phyloP scores from a whole-genome alignment of 2,329 filamentous ascomycete species.

The Alternaria tenuissima region DNA sequence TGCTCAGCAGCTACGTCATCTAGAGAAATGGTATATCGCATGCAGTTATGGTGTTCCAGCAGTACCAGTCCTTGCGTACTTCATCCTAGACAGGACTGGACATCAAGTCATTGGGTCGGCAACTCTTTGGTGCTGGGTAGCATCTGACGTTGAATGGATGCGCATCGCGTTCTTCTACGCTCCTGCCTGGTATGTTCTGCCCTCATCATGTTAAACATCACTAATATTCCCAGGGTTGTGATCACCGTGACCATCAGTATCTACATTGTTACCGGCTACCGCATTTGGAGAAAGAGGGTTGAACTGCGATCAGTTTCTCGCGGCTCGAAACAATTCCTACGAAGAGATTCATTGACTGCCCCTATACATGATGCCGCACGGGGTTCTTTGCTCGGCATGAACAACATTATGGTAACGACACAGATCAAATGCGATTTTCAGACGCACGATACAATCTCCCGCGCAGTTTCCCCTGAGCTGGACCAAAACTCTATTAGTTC shows the following conservation, averaged over 20 bases:
- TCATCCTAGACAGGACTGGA: slow-evolving; percentile 66
- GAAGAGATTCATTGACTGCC: neutral
- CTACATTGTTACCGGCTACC: slow-evolving; percentile 70
- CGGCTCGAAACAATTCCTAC: slow-evolving; percentile 14
- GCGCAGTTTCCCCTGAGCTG: slow-evolving; percentile 9
- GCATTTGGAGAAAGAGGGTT: slow-evolving; percentile 73
- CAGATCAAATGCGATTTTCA: slow-evolving; percentile 68
- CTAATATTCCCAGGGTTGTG: slow-evolving; percentile 52
- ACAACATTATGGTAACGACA: slow-evolving; percentile 61
- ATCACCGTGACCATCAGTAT: slow-evolving; percentile 70
- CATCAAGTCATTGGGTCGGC: slow-evolving; percentile 76
- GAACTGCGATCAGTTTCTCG: slow-evolving; percentile 49
- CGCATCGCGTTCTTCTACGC: slow-evolving; percentile 79
- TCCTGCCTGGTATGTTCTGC: slow-evolving; percentile 66
- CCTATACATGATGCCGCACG: slow-evolving; percentile 37
- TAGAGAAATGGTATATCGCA: slow-evolving; percentile 76
- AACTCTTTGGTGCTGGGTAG: slow-evolving; percentile 83
- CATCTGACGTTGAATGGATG: slow-evolving; percentile 71
- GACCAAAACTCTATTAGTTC: slow-evolving; percentile 38
- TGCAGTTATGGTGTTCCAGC: slow-evolving; percentile 78
- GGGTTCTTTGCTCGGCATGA: slow-evolving; percentile 54
- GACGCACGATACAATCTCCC: slow-evolving; percentile 51
- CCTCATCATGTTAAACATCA: neutral
- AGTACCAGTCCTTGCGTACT: slow-evolving; percentile 70
- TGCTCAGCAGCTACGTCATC: slow-evolving; percentile 66